A percentile compares a stretch with the other conserved stretches of the same genome.
Evolutionary conservation across 768 basidiomycete genomes (phyloP).

Genomic region (Mycena pura): DNA sequence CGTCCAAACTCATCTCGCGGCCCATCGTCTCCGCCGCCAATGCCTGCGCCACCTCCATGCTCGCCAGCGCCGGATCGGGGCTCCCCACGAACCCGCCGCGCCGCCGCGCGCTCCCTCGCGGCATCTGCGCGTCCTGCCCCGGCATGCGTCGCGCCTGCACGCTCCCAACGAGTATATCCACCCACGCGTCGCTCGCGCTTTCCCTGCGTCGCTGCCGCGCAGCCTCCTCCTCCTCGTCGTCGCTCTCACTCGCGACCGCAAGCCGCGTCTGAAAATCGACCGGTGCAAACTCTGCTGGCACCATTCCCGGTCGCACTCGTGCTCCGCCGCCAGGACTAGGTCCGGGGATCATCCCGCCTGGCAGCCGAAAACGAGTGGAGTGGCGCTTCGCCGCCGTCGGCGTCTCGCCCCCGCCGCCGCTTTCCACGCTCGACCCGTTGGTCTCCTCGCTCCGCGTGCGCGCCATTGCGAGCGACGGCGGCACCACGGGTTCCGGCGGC

Average conservation of each 20-base stretch:
- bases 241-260: slow-evolving; percentile 65
- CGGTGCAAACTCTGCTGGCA: slow-evolving; percentile 79
- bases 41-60: slow-evolving; percentile 75
- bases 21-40: slow-evolving; percentile 55
- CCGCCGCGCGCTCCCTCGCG: slow-evolving; percentile 35
- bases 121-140: slow-evolving; percentile 57
- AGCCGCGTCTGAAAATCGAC: slow-evolving; percentile 86
- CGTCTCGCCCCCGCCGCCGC: neutral
- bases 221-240: slow-evolving; percentile 42
- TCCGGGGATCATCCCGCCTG: slow-evolving; percentile 52
- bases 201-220: slow-evolving; percentile 56
- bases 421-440: slow-evolving; percentile 1
- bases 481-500: neutral
- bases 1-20: slow-evolving; percentile 15
- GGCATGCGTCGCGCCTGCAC: slow-evolving; percentile 55
- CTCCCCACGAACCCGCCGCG: slow-evolving; percentile 36
- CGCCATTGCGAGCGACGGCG: neutral
- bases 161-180: slow-evolving; percentile 80
- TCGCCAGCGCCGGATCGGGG: slow-evolving; percentile 73
- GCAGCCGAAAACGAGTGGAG: slow-evolving; percentile 60
- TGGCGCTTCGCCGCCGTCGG: neutral
- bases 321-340: slow-evolving; percentile 55
- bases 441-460: slow-evolving; percentile 13
- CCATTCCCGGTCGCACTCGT: slow-evolving; percentile 54
- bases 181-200: slow-evolving; percentile 80